Evolutionary conservation across 208 protist species (phyloP).

Genomic region (Trypanosoma avium): DNA sequence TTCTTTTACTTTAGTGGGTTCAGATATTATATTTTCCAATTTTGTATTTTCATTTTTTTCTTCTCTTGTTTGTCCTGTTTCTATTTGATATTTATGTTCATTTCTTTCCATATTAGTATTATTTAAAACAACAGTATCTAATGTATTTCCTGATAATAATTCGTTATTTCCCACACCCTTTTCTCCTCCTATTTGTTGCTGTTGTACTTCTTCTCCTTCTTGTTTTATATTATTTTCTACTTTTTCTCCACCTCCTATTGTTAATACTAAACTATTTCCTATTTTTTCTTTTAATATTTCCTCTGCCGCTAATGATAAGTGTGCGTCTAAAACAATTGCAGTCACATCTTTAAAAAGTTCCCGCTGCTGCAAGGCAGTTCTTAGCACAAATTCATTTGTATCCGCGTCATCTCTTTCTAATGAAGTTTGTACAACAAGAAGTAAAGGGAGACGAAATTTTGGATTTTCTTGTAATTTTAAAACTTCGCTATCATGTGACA

Average conservation of each 20-base stretch:
- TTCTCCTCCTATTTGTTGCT: not conserved
- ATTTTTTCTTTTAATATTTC: not conserved
- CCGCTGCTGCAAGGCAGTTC: slow-evolving; percentile 6
- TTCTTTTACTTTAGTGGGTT: too few relatives aligned
- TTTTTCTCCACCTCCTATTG: not conserved
- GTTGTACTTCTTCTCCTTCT: not conserved
- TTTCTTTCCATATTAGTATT: too few relatives aligned
- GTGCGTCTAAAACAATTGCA: slow-evolving; percentile 14
- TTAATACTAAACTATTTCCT: not conserved
- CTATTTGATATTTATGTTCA: too few relatives aligned
- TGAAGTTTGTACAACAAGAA: slow-evolving; percentile 20
- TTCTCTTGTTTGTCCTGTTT: too few relatives aligned
- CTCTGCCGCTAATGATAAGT: not conserved
- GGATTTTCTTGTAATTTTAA: not conserved
- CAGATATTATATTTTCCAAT: too few relatives aligned
- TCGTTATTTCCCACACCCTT: too few relatives aligned
- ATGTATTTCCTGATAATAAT: too few relatives aligned
- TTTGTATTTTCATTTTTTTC: too few relatives aligned
- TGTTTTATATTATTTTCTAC: not conserved
- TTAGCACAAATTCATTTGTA: slow-evolving; percentile 19
- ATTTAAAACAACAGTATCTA: too few relatives aligned
- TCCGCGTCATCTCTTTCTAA: slow-evolving; percentile 26
- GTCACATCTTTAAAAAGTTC: slow-evolving; percentile 16
- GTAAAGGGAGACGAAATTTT: not conserved
- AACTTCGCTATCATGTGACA: slow-evolving; percentile 4